Evolutionary conservation across 2,329 filamentous ascomycete species (phyloP), one percentile per base, ranked within the genome.

Genomic region (Alternaria sp.): DNA sequence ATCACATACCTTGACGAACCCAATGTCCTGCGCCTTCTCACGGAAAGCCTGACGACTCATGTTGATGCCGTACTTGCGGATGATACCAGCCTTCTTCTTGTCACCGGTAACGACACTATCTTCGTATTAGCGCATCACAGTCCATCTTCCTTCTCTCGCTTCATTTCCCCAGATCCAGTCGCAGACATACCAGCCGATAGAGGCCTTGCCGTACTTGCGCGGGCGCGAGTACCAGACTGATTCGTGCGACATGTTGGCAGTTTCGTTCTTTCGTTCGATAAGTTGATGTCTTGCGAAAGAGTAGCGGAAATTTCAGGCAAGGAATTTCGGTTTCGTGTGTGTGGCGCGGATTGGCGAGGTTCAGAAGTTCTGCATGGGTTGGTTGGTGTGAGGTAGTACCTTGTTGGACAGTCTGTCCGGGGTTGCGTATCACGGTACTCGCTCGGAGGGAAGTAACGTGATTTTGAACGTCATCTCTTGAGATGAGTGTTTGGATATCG

Each of bases 11-110:
- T 90, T 90, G 80, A 85, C 82, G 82, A 90, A 90, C 67, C 88
- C 88, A 78, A 90, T 89, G 80, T 90, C 88, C 73, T 81, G 79
- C 70, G 85, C 83, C 85, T 89, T 89, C 83, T 90, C 88, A 72
- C 88, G 80, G 83, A 90, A 90, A 83, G 87, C 89, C 82, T 87
- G 85, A 82, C 87, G 86, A 84, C 87, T 89, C 84, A 90, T 88
- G 78, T 96, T 93, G 78, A 97, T 88, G 80, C 95, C 95, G 86
- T 98, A 98, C 87, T 99, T 99, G 88, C 96, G 94, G 88, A 99
- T 97, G 76, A 99, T 89, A 93, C 96, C 96, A 78, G 95, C 94
- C 18, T 70, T 71, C 60, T 76, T 76, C 60, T 69, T 75, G 20
- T 67, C 63, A 41, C 74, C 74, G 0, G 72, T 76, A 2, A 76